Conservation (phyloP, 257 asterid species). For the Rhazya stricta region DNA sequence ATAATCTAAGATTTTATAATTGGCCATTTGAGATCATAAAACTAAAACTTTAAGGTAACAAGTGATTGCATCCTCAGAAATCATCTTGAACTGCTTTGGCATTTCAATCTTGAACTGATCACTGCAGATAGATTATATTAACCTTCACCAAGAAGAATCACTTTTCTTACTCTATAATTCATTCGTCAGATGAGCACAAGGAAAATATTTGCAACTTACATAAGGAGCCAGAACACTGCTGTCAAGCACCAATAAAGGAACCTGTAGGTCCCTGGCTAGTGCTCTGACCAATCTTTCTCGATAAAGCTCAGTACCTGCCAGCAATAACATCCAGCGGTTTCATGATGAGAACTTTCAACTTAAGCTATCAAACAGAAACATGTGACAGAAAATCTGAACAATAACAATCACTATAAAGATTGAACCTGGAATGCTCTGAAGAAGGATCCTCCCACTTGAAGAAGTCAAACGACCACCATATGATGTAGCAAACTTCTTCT, state of each 20-base stretch:
- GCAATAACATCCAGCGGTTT: slow-evolving; percentile 18
- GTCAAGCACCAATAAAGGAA: slow-evolving; percentile 85
- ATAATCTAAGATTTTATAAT: neutral
- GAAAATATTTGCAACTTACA: slow-evolving; percentile 43
- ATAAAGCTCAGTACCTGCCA: slow-evolving; percentile 85
- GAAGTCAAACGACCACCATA: slow-evolving; percentile 75
- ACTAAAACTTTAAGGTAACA: neutral
- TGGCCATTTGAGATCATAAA: neutral
- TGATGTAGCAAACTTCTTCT: slow-evolving; percentile 55
- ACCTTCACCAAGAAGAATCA: neutral
- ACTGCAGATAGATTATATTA: neutral
- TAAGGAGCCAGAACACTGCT: slow-evolving; percentile 83
- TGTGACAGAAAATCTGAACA: neutral
- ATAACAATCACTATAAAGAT: slow-evolving; percentile 10
- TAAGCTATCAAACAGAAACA: neutral
- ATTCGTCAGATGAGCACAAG: neutral
- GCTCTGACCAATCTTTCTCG: slow-evolving; percentile 96
- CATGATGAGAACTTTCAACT: slow-evolving; percentile 17
- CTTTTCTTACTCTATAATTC: neutral
- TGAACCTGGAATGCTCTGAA: slow-evolving; percentile 82
- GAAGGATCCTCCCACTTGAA: slow-evolving; percentile 85
- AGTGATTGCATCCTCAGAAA: neutral
- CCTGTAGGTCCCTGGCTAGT: slow-evolving; percentile 78
- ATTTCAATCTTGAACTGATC: slow-evolving; percentile 2
- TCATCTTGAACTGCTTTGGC: neutral